A percentile compares a stretch with the other conserved stretches of the same genome.
phyloP scores from a whole-genome alignment of 2,329 filamentous ascomycete genomes.

The Aspergillus sp. region DNA sequence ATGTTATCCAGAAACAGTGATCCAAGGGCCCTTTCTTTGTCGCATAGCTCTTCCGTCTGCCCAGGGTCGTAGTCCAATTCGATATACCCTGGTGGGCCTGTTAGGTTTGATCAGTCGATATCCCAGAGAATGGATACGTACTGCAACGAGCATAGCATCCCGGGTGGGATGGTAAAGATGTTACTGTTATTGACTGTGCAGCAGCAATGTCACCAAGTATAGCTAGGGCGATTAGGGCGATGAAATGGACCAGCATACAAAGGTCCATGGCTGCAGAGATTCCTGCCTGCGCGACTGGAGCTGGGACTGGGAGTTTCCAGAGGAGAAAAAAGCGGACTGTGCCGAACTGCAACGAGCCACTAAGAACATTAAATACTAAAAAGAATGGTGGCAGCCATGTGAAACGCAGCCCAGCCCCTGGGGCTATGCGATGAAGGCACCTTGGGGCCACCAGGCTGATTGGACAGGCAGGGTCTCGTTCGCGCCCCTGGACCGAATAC shows the following conservation, averaged over 20 bases:
- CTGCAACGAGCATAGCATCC: not conserved
- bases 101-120: not conserved
- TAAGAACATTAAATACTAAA: too few relatives aligned
- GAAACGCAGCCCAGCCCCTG: too few relatives aligned
- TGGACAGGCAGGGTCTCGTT: too few relatives aligned
- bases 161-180: not conserved
- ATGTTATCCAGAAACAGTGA: not conserved
- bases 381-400: too few relatives aligned
- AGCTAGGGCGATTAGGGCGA: not conserved
- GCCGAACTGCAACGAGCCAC: too few relatives aligned
- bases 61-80: not conserved
- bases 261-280: not conserved
- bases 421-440: too few relatives aligned
- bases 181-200: not conserved
- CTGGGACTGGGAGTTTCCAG: too few relatives aligned
- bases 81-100: not conserved
- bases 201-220: not conserved
- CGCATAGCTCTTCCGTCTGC: not conserved
- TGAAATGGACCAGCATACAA: not conserved
- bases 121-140: not conserved
- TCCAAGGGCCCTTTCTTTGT: not conserved
- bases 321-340: too few relatives aligned
- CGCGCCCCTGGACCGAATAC: not conserved
- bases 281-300: not conserved
- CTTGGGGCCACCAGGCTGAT: too few relatives aligned